A percentile compares a stretch with the other conserved stretches of the same genome.
Conservation (phyloP, 78 protist genomes). For the Diacronema lutheri region DNA sequence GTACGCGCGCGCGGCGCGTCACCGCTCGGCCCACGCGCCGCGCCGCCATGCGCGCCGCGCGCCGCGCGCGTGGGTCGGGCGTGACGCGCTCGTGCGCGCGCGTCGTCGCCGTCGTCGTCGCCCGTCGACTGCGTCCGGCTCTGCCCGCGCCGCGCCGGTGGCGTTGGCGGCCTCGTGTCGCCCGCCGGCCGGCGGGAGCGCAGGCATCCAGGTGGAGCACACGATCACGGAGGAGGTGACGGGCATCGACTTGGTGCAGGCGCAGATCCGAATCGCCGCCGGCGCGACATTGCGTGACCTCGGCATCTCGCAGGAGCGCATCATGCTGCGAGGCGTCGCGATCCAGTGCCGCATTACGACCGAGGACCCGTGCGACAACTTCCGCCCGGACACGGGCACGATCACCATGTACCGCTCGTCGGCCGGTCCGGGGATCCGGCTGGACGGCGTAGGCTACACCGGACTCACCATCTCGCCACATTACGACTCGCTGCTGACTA, state of each 20-base stretch:
- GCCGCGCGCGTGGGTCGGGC: no score
- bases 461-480: constrained; percentile 53
- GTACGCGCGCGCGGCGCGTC: no score
- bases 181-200: no score
- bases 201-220: constrained; percentile 84
- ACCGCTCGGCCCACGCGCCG: no score
- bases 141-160: no score
- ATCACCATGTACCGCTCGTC: background rate
- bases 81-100: no score
- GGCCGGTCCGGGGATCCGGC: constrained; percentile 56
- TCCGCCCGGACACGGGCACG: constrained; percentile 32
- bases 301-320: constrained; percentile 9
- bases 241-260: constrained; percentile 54
- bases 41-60: no score
- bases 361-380: constrained; percentile 52
- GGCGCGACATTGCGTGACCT: constrained; percentile 23
- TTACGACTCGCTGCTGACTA: constrained; percentile 59
- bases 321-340: background rate
- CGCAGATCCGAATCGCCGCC: constrained; percentile 56
- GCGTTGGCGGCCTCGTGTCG: no score
- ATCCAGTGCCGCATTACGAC: constrained; percentile 50
- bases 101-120: no score
- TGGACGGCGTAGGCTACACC: constrained; percentile 27
- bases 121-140: no score
- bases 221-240: constrained; percentile 72